Percentiles rank a stretch among this genome's conserved stretches.
Conservation (phyloP, 164 flowering plant species). For the Chimonanthus salicifolius region DNA sequence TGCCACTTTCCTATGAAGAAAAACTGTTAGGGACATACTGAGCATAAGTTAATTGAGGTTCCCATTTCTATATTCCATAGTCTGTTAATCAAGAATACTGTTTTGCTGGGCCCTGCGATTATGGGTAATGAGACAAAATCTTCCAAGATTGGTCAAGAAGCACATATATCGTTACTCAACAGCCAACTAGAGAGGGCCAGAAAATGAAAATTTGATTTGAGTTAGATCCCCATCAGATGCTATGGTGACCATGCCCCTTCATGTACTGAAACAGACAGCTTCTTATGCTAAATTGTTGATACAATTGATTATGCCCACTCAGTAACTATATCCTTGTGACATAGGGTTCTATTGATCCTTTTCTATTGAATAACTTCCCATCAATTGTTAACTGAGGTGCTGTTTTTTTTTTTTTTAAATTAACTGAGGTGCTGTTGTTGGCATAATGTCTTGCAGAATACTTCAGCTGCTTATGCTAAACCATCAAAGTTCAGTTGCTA, state of each 20-base stretch:
- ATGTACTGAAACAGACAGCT: not conserved
- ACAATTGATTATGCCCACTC: not conserved
- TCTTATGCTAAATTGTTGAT: no score
- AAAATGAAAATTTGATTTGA: no score
- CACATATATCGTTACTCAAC: not conserved
- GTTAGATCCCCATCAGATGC: not conserved
- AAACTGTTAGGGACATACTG: not conserved
- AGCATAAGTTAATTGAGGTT: not conserved
- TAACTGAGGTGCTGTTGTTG: constrained; percentile 4
- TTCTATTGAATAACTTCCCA: not conserved
- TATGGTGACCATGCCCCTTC: not conserved
- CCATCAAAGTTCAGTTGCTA: constrained; percentile 63
- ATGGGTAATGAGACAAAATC: not conserved
- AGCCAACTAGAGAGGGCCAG: not conserved
- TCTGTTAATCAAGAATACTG: not conserved
- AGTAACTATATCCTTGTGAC: not conserved
- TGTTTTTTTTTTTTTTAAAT: no score
- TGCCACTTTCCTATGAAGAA: no score
- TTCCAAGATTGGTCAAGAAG: not conserved
- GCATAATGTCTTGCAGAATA: constrained; percentile 44
- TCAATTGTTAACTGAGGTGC: not conserved
- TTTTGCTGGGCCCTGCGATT: not conserved
- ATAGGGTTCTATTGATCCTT: not conserved
- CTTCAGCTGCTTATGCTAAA: constrained; percentile 52
- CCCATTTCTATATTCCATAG: not conserved